These are phyloP conservation scores for Pseudogymnoascus sp. DNA, from an alignment of 2,329 filamentous ascomycete genomes.

Conservation along the genomic window DNA sequence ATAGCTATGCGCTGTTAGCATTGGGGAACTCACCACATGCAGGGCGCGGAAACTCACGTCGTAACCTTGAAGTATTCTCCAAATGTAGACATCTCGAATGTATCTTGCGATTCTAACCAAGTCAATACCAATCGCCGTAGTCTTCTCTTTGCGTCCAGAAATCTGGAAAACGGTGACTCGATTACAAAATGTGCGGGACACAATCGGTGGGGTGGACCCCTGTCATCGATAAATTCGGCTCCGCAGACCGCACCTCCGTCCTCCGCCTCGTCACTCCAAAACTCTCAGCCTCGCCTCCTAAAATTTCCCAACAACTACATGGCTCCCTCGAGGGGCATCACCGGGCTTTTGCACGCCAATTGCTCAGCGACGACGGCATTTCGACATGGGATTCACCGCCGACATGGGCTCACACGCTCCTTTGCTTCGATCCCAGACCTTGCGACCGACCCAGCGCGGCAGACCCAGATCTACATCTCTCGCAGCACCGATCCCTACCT, in stretches of 20 bases:
- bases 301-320: slow-evolving; percentile 13
- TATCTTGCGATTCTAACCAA: background rate
- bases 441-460: slow-evolving; percentile 33
- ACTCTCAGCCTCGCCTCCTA: background rate
- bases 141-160: background rate
- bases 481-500: slow-evolving; percentile 65
- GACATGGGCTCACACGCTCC: background rate
- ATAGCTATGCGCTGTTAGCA: slow-evolving; percentile 36
- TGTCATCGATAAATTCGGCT: slow-evolving; percentile 5
- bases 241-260: background rate
- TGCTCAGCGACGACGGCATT: background rate
- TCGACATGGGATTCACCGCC: background rate
- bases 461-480: slow-evolving; percentile 63
- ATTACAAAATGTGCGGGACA: slow-evolving; percentile 8
- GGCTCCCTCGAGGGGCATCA: slow-evolving; percentile 24
- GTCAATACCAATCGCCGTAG: slow-evolving; percentile 4
- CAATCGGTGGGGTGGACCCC: slow-evolving; percentile 7
- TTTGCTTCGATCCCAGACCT: background rate
- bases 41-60: slow-evolving; percentile 39
- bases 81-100: slow-evolving; percentile 68
- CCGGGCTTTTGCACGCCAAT: slow-evolving; percentile 9
- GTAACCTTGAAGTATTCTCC: slow-evolving; percentile 74
- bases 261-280: slow-evolving; percentile 1
- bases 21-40: background rate
- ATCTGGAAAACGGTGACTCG: slow-evolving; percentile 8